A percentile compares a stretch with the other conserved stretches of the same genome.
Conservation (phyloP, 306 rosid genomes). For the Castanospermum australe region DNA sequence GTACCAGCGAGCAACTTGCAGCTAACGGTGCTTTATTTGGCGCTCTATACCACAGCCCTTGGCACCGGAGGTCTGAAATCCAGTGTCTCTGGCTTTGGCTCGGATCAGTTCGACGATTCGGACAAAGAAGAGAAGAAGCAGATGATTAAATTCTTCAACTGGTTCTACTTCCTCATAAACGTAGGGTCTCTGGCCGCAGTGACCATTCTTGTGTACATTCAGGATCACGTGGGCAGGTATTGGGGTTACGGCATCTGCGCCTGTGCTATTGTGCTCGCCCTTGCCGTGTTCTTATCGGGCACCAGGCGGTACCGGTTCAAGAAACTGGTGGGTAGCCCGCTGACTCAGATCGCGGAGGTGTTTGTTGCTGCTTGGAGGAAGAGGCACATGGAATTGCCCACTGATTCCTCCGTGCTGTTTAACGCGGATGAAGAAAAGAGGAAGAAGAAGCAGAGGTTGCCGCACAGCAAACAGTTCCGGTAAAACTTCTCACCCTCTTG, state of each 20-base stretch:
- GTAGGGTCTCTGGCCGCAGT: slow-evolving; percentile 80
- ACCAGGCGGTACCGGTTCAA: slow-evolving; percentile 72
- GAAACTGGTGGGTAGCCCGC: slow-evolving; percentile 78
- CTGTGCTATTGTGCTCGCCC: slow-evolving; percentile 49
- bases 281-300: slow-evolving; percentile 58
- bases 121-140: slow-evolving; percentile 49
- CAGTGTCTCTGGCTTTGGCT: slow-evolving; percentile 82
- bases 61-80: slow-evolving; percentile 92
- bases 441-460: slow-evolving; percentile 62
- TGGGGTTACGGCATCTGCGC: slow-evolving; percentile 94
- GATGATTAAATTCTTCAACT: slow-evolving; percentile 74
- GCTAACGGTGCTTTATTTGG: slow-evolving; percentile 53
- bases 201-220: slow-evolving; percentile 75
- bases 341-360: slow-evolving; percentile 76
- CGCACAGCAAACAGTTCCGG: slow-evolving; percentile 72
- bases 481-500: slow-evolving; percentile 14
- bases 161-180: slow-evolving; percentile 93
- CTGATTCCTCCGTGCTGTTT: slow-evolving; percentile 52
- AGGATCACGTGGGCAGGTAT: slow-evolving; percentile 66
- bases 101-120: slow-evolving; percentile 77
- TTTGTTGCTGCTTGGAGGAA: slow-evolving; percentile 70
- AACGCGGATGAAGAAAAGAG: slow-evolving; percentile 21
- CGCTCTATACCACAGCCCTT: slow-evolving; percentile 69
- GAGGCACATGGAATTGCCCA: slow-evolving; percentile 56
- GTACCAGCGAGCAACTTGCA: slow-evolving; percentile 49